Conservation (phyloP, 257 asterid species). For the Schizonepeta tenuifolia region DNA sequence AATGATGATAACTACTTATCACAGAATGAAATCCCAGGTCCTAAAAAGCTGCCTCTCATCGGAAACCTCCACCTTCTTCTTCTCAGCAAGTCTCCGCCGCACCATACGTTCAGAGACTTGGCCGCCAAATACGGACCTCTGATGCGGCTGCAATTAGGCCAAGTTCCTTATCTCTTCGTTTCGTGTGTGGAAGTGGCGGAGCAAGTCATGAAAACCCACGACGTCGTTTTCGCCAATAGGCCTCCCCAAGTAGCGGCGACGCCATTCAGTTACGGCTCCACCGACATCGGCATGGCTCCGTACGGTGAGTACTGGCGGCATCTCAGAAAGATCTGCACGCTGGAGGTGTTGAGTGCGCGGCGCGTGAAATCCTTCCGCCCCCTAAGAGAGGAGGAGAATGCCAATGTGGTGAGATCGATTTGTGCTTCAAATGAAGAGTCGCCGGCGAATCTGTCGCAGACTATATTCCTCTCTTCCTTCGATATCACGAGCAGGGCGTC, state of each 20-base stretch:
- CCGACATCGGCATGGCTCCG: neutral
- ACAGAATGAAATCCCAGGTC: neutral
- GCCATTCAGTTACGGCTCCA: neutral
- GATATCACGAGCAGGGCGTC: neutral
- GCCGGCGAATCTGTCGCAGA: neutral
- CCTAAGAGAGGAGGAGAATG: neutral
- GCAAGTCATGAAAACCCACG: slow-evolving; percentile 3
- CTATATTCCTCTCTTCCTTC: neutral
- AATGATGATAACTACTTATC: too few species aligned
- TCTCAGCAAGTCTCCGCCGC: neutral
- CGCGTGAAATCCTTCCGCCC: neutral
- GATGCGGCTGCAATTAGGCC: neutral
- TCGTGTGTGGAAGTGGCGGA: neutral
- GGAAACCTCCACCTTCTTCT: neutral
- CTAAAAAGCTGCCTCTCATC: neutral
- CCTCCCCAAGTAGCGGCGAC: neutral
- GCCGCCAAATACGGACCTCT: neutral
- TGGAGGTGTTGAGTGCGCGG: neutral
- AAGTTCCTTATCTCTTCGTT: neutral
- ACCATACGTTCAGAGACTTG: neutral
- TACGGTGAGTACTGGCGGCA: slow-evolving; percentile 16
- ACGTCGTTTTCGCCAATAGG: neutral
- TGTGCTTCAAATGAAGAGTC: neutral
- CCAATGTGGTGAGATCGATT: neutral
- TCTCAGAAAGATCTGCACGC: neutral